These are phyloP conservation scores for Trichosanthes truncata DNA, from an alignment of 306 rosid species.

Conservation along the genomic window DNA sequence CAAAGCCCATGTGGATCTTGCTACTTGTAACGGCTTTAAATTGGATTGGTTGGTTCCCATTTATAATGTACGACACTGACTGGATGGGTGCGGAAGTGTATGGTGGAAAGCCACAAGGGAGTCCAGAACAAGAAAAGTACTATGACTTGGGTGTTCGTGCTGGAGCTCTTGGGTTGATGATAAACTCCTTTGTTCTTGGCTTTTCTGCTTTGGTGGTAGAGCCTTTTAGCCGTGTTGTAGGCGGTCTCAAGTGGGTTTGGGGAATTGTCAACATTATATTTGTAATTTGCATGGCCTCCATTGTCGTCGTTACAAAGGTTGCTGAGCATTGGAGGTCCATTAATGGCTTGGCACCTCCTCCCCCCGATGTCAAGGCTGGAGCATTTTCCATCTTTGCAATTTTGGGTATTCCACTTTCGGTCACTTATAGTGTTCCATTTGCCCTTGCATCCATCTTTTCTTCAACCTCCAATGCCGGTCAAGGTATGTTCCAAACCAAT, in stretches of 20 bases:
- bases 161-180: conserved; percentile 68
- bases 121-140: conserved; percentile 23
- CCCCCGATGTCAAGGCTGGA: conserved; percentile 32
- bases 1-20: conserved; percentile 63
- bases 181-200: conserved; percentile 62
- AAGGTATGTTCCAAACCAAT: conserved; percentile 40
- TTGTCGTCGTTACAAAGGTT: conserved; percentile 52
- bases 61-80: conserved; percentile 75
- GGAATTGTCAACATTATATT: conserved; percentile 65
- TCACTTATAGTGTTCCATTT: conserved; percentile 67
- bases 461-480: conserved; percentile 62
- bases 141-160: conserved; percentile 61
- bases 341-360: conserved; percentile 22
- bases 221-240: conserved; percentile 36
- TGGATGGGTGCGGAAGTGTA: conserved; percentile 94
- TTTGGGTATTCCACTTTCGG: conserved; percentile 72
- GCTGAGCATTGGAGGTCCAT: conserved; percentile 22
- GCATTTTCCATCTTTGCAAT: conserved; percentile 60
- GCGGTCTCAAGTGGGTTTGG: conserved; percentile 69
- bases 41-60: conserved; percentile 92
- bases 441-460: conserved; percentile 90
- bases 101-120: conserved; percentile 37
- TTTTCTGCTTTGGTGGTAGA: conserved; percentile 45
- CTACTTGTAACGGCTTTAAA: conserved; percentile 71
- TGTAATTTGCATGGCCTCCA: conserved; percentile 32